Base-by-base conservation (phyloP, 2,329 filamentous ascomycete genomes). In the Domatiomyces catenatus region DNA sequence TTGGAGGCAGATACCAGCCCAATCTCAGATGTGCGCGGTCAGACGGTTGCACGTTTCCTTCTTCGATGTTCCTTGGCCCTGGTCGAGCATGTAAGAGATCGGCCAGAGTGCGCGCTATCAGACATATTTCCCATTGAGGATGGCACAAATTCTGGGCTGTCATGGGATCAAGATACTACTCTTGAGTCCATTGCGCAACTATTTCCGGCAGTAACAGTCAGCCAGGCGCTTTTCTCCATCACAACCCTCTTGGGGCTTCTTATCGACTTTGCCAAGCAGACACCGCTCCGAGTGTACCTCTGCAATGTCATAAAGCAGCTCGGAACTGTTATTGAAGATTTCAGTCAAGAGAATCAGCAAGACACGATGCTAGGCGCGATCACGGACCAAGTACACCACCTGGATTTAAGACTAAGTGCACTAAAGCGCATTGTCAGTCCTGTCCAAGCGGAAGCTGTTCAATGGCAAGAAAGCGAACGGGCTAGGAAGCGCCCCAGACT, bases 401-500 rank as follows among this genome's bases (percentile, higher is more conserved):
- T 47, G 19, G 5, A 12, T 24, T 18, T 47, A 12, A 18, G 26
- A 32, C 19, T 12, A 12, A 22, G 10, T 8, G 20, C 26, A 4
- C 20, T 12, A 8, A 10, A 12, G 32, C 32, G 15, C 5, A 39
- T 39, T 15, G 32, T 39, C 10, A 39, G 10, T 15, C 12, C 32
- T 18, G 10, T 18, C 8, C 12, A 10, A 12, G 26, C 20, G 7
- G 45, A 32, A 26, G 45, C 22, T 17, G 8, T 24, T 10, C 17
- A 44, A 12, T 57, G 56, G 46, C 51, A 49, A 43, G 54, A 57
- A 26, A 56, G 56, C 48, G 54, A 59, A 46, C 58, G 63, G 48
- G 56, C 63, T 20, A 54, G 62, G n/a, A 69, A 69, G 52, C 62
- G 65, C 18, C 53, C 59, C 8, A 65, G 66, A 32, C 52, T 68